Base-by-base conservation (phyloP, 176 grass and related monocot genomes). In the Saccharum officinarum region DNA sequence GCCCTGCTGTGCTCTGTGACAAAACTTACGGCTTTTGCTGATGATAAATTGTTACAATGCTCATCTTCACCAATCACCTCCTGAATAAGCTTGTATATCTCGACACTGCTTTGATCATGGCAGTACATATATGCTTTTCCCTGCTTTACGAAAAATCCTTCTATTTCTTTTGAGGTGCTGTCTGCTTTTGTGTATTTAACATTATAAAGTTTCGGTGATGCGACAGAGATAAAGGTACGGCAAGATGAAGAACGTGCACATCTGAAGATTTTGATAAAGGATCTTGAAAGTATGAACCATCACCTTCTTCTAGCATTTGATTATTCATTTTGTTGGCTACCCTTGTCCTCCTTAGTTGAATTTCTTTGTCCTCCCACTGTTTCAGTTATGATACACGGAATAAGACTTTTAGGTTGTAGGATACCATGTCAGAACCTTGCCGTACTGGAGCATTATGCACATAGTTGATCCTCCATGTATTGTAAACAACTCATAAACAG, bases 241-340 rank as follows among this genome's bases (percentile, higher is more conserved):
- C 85, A 92, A 84, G 86, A 94, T 28, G 96, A 98, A 93, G 96
- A 98, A 68, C 85, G 47, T 25, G 87, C 81, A 37, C 96, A 98
- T 42, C 80, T 98, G 69, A 98, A 89, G 91, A 93, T 89, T 81
- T 73, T 98, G 61, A 67, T 98, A 80, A 89, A 73, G 88, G 89
- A 92, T 85, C 87, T 95, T 83, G 87, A 94, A 91, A 93, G 96
- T 92, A 92, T 87, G 85, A 42, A 77, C 71, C 10, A 12, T 17
- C 41, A 44, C 55, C 66, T 40, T 31, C 46, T 1, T 81, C 73
- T 66, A 75, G 18, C 76, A 73, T 80, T 71, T 42, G 28, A 9
- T 22, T 75, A 9, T 62, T 79, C 15, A 18, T 83, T 79, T 63
- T 65, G 20, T 44, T 28, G 7, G 20, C 16, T 31, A 68, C 10